These are phyloP conservation scores for Emmonsiellopsis sp. DNA, from an alignment of 2,329 filamentous ascomycete genomes.

Conservation along the genomic window DNA sequence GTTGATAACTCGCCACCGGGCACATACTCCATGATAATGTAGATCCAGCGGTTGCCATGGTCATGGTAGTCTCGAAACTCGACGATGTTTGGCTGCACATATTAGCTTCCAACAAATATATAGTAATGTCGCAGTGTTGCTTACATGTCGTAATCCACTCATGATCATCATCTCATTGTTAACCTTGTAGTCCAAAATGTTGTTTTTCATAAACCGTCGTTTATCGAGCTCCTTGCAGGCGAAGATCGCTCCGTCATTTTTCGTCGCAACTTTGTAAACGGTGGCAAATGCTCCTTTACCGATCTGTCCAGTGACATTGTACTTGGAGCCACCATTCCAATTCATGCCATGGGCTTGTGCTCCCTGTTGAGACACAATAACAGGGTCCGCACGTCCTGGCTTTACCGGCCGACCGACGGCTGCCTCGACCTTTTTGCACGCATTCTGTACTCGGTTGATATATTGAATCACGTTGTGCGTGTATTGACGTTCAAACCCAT, in stretches of 20 bases:
- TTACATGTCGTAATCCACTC: conserved; percentile 71
- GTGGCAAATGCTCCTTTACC: conserved; percentile 93
- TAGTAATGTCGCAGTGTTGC: conserved; percentile 22
- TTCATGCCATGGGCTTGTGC: conserved; percentile 54
- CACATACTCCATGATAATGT: conserved; percentile 97
- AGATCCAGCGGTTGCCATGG: conserved; percentile 63
- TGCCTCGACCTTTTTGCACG: conserved; percentile 5
- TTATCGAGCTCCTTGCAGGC: conserved; percentile 96
- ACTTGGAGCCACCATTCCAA: conserved; percentile 71
- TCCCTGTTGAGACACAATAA: conserved; percentile 11
- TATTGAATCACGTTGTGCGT: conserved; percentile 60
- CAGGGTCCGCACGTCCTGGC: background rate
- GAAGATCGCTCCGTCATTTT: conserved; percentile 70
- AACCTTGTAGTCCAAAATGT: conserved; percentile 77
- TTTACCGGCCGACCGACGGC: background rate
- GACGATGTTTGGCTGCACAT: conserved; percentile 67
- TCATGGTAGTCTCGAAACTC: conserved; percentile 84
- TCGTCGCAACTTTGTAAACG: conserved; percentile 82
- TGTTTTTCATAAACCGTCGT: conserved; percentile 85
- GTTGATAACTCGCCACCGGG: conserved; percentile 72
- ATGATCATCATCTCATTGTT: conserved; percentile 98
- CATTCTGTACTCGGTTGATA: conserved; percentile 36
- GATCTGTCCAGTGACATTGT: conserved; percentile 72
- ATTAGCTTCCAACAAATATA: conserved; percentile 7
- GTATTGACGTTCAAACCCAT: conserved; percentile 60